These are phyloP conservation scores for Phialocephala sp. DNA, from an alignment of 2,329 filamentous ascomycete genomes.

Conservation along the genomic window DNA sequence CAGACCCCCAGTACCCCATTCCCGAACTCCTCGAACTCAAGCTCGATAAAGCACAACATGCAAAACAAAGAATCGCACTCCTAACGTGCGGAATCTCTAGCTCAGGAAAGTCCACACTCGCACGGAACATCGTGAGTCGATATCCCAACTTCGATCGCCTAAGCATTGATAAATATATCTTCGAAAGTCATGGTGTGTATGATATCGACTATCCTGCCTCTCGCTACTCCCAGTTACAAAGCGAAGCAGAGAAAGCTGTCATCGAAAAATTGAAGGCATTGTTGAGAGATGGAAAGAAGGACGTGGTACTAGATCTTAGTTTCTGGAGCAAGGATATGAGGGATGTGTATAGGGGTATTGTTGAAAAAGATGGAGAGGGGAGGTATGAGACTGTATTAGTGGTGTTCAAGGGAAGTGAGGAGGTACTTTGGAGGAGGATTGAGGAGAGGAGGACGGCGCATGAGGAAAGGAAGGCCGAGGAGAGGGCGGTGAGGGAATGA, in stretches of 20 bases:
- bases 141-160: conserved; percentile 12
- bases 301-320: conserved; percentile 12
- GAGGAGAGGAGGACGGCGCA: background rate
- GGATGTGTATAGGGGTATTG: conserved; percentile 5
- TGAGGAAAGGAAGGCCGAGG: background rate
- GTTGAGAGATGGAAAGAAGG: background rate
- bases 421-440: conserved; percentile 16
- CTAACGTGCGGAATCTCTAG: conserved; percentile 8
- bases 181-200: background rate
- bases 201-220: background rate
- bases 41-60: background rate
- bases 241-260: background rate
- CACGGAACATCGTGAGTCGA: background rate
- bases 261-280: background rate
- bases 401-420: conserved; percentile 14
- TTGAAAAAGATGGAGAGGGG: background rate
- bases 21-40: background rate
- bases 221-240: background rate
- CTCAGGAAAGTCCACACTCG: conserved; percentile 17
- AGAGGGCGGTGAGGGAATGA: conserved; percentile 16
- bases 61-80: background rate
- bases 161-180: conserved; percentile 9
- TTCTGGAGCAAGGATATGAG: conserved; percentile 3
- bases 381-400: conserved; percentile 5
- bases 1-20: background rate